Percentiles rank a stretch among this genome's conserved stretches.
Conservation (phyloP, 2,329 filamentous ascomycete species). For the Xylaria sp. region DNA sequence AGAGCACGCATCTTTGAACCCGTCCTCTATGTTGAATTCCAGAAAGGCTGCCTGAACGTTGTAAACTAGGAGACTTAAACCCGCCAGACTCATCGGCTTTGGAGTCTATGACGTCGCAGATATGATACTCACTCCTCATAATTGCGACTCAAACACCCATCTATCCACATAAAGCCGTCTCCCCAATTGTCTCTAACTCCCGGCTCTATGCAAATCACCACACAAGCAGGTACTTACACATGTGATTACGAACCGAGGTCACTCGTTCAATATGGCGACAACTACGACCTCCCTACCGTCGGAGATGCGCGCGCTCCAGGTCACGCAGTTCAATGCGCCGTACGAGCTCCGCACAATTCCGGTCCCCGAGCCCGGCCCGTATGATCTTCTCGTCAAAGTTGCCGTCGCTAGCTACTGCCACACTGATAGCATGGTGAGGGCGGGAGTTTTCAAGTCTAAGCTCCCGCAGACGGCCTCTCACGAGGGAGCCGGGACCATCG, state of each 20-base stretch:
- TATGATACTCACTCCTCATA: neutral
- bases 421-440: conserved; percentile 67
- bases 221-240: neutral
- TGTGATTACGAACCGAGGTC: neutral
- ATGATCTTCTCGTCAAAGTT: conserved; percentile 70
- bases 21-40: neutral
- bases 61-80: neutral
- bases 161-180: neutral
- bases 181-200: neutral
- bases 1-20: neutral
- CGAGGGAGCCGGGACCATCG: conserved; percentile 67
- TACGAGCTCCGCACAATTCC: conserved; percentile 63
- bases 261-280: conserved; percentile 13
- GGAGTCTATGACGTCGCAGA: neutral
- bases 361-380: conserved; percentile 59
- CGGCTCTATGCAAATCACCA: neutral
- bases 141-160: neutral
- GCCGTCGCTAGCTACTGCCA: conserved; percentile 71
- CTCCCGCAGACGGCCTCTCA: conserved; percentile 67
- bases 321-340: conserved; percentile 61
- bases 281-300: conserved; percentile 27
- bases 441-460: conserved; percentile 59
- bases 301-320: conserved; percentile 50
- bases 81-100: conserved; percentile 11
- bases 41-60: neutral